Evolutionary conservation across 192 early-diverging fungal genomes (phyloP).

Genomic region (Thamnidium elegans): DNA sequence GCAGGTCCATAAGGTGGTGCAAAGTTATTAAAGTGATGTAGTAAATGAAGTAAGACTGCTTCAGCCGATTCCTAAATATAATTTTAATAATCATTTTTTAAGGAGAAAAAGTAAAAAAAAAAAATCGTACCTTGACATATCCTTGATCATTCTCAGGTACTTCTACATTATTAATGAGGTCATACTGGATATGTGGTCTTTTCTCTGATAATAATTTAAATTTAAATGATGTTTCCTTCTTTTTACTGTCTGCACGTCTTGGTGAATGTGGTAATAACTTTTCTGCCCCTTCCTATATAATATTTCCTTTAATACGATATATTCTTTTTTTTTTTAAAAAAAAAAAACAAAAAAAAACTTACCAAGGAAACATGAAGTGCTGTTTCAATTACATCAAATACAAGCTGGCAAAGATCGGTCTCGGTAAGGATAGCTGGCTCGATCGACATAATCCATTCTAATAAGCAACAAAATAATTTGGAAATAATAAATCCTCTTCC

Average conservation of each 20-base stretch:
- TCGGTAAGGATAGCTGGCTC: constrained; percentile 57
- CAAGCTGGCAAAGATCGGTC: constrained; percentile 58
- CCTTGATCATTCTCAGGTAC: constrained; percentile 23
- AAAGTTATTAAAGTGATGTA: constrained; percentile 70
- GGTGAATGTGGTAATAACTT: constrained; percentile 33
- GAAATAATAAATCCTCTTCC: constrained; percentile 56
- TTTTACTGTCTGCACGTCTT: constrained; percentile 2
- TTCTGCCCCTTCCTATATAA: constrained; percentile 25
- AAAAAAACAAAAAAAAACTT: constrained; percentile 4
- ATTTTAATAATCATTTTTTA: neutral
- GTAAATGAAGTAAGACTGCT: constrained; percentile 63
- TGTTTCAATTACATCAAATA: constrained; percentile 71
- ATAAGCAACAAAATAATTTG: constrained; percentile 62
- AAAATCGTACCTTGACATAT: constrained; percentile 28
- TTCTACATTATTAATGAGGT: constrained; percentile 16
- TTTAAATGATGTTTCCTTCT: constrained; percentile 24
- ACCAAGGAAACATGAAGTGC: constrained; percentile 31
- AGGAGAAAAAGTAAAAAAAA: neutral
- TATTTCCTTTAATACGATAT: too few relatives aligned
- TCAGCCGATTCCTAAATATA: constrained; percentile 61
- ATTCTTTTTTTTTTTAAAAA: neutral
- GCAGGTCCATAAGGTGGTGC: constrained; percentile 60
- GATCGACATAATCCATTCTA: constrained; percentile 75
- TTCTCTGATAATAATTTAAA: constrained; percentile 31
- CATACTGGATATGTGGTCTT: constrained; percentile 21